Evolutionary conservation across 805 yeast species (phyloP).

Genomic region (Kockiozyma suomiensis): DNA sequence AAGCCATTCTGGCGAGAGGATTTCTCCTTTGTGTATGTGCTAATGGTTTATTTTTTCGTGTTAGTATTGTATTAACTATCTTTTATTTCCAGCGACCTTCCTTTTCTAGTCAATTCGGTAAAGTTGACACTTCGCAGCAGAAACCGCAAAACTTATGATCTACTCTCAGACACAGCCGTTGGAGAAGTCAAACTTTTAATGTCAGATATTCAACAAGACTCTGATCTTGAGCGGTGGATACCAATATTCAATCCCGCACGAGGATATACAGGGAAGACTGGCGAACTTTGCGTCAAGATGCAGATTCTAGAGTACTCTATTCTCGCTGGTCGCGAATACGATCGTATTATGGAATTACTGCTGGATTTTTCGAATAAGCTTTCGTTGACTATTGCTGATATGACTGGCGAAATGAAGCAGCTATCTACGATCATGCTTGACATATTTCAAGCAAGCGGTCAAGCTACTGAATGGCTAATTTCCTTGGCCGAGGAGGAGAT

Average conservation of each 20-base stretch:
- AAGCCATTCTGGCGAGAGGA: conserved; percentile 86
- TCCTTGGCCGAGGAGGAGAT: conserved; percentile 71
- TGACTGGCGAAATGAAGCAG: conserved; percentile 37
- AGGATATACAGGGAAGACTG: conserved; percentile 28
- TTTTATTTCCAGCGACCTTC: conserved; percentile 54
- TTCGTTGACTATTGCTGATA: conserved; percentile 49
- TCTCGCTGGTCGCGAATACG: conserved; percentile 61
- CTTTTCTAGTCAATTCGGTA: conserved; percentile 36
- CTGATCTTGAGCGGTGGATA: conserved; percentile 39
- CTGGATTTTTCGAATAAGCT: conserved; percentile 38
- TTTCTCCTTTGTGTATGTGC: conserved; percentile 58
- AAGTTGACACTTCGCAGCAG: conserved; percentile 27
- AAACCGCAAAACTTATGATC: conserved; percentile 16
- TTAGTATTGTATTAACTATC: conserved; percentile 23
- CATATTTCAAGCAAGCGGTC: conserved; percentile 69
- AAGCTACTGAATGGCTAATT: conserved; percentile 73
- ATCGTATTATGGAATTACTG: conserved; percentile 64
- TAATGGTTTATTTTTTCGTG: conserved; percentile 46
- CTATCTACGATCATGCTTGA: conserved; percentile 56
- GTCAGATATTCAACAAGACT: conserved; percentile 24
- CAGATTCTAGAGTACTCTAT: conserved; percentile 37
- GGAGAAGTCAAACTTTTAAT: conserved; percentile 29
- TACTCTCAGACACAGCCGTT: conserved; percentile 16
- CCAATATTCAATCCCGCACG: conserved; percentile 29
- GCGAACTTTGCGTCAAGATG: conserved; percentile 38